Evolutionary conservation across 2,329 filamentous ascomycete genomes (phyloP).

Genomic region (Mycosphaerella arachidis): DNA sequence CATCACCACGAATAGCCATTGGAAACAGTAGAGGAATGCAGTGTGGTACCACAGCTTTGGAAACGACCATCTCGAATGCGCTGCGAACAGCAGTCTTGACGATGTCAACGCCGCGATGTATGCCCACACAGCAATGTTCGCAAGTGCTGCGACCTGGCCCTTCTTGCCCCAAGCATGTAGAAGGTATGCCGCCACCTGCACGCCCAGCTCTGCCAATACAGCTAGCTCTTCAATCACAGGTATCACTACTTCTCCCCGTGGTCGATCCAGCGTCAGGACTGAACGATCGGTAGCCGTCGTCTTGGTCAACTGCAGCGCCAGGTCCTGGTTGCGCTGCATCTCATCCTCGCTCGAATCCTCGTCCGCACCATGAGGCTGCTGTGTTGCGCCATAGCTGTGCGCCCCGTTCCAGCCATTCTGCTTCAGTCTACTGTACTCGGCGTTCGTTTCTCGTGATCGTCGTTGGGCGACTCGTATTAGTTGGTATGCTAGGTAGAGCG

Average conservation of each 20-base stretch:
- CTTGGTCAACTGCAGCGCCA: slow-evolving; percentile 53
- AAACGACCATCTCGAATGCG: slow-evolving; percentile 58
- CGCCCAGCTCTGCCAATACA: slow-evolving; percentile 64
- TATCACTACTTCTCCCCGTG: slow-evolving; percentile 65
- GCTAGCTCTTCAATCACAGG: slow-evolving; percentile 71
- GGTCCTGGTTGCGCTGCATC: slow-evolving; percentile 52
- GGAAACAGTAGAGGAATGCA: slow-evolving; percentile 70
- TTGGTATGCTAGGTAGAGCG: slow-evolving; percentile 61
- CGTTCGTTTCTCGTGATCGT: slow-evolving; percentile 24
- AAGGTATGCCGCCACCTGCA: slow-evolving; percentile 63
- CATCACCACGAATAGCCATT: slow-evolving; percentile 73
- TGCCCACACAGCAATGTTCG: slow-evolving; percentile 69
- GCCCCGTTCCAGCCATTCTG: slow-evolving; percentile 21
- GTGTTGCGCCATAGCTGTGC: slow-evolving; percentile 31
- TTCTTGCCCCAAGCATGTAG: slow-evolving; percentile 51
- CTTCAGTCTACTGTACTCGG: slow-evolving; percentile 56
- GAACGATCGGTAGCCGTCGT: slow-evolving; percentile 46
- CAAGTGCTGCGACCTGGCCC: slow-evolving; percentile 57
- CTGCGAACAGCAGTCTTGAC: slow-evolving; percentile 63
- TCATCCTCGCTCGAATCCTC: slow-evolving; percentile 46
- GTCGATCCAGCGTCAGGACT: slow-evolving; percentile 67
- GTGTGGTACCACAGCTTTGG: slow-evolving; percentile 90
- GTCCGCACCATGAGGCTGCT: slow-evolving; percentile 21
- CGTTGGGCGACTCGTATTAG: slow-evolving; percentile 43
- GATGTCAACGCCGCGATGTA: slow-evolving; percentile 73